Evolutionary conservation across 1,139 yeast genomes (phyloP).

Genomic region (Kodamaea ohmeri): DNA sequence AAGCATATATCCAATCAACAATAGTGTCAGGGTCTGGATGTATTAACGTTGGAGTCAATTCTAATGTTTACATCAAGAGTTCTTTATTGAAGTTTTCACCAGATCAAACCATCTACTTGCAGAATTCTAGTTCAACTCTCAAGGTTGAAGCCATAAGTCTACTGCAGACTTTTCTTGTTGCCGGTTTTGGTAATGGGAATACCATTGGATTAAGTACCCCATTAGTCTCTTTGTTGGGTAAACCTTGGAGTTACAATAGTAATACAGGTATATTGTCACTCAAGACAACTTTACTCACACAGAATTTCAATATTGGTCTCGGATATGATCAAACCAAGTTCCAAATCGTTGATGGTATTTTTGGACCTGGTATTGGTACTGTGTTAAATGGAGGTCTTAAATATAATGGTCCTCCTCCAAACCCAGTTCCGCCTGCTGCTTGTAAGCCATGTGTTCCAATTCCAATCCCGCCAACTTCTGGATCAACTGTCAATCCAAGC

Average conservation of each 20-base stretch:
- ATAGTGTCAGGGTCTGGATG: conserved; percentile 18
- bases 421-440: conserved; percentile 16
- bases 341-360: conserved; percentile 16
- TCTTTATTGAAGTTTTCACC: conserved; percentile 11
- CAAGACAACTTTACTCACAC: conserved; percentile 5
- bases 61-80: conserved; percentile 13
- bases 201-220: conserved; percentile 23
- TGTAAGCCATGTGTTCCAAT: conserved; percentile 12
- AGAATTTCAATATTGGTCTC: conserved; percentile 20
- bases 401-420: conserved; percentile 17
- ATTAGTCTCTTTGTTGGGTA: conserved; percentile 13
- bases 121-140: conserved; percentile 12
- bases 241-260: conserved; percentile 13
- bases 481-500: neutral
- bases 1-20: conserved; percentile 14
- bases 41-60: conserved; percentile 13
- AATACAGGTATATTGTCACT: conserved; percentile 19
- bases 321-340: conserved; percentile 19
- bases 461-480: conserved; percentile 5
- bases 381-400: conserved; percentile 15
- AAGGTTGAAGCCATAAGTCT: conserved; percentile 18
- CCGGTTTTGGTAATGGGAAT: conserved; percentile 33
- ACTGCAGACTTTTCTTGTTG: conserved; percentile 23
- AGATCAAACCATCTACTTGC: conserved; percentile 17
- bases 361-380: conserved; percentile 14